Base-by-base conservation (phyloP, 2,329 filamentous ascomycete genomes). In the Macrophomina pseudophaseolina region DNA sequence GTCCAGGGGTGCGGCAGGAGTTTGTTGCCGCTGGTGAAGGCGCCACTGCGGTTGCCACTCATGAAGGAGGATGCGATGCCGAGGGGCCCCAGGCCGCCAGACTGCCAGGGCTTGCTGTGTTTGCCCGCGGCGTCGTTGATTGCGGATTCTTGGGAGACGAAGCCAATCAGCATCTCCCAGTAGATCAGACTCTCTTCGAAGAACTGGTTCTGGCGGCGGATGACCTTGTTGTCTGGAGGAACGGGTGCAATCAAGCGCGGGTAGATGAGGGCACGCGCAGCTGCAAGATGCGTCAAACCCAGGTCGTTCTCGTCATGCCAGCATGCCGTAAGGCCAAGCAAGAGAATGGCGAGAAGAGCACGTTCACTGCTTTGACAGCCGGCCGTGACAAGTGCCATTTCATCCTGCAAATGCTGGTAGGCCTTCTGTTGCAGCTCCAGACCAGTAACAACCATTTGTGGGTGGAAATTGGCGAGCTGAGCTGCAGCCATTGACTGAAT, bases 401-500 rank as follows among this genome's bases (percentile, higher is more conserved):
- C 82, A 14, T 81, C 79, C 14, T 83, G 81, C 6, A 86, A 79
- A n/a, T 82, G 82, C 18, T 83, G 81, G 33, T 84, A 79, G 4
- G 83, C 83, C 70, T 86, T 85, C 65, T 79, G 79, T 67, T 84
- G 85, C 77, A 84, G 83, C 70, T 82, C 83, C 32, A 80, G 75
- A 5, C 82, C 86, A 32, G 82, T 80, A 8, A 77, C 79, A 30
- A 78, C 82, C 79, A 85, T 87, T 62, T 81, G 80, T 4, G 82
- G 86, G 65, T 86, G 86, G 65, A 86, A 80, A 71, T 87, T 86
- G 0, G 86, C 83, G 0, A 89, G 77, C 23, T 86, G 87, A 3
- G 86, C 87, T 8, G 87, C 86, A 1, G 87, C 85, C 87, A 89
- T 89, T 69, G 87, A 88, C 70, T 88, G 86, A 53, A 88, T 86